Percentiles rank a stretch among this genome's conserved stretches.
Evolutionary conservation across 176 grass and related monocot species (phyloP).

Genomic region (Zoysia pacifica): DNA sequence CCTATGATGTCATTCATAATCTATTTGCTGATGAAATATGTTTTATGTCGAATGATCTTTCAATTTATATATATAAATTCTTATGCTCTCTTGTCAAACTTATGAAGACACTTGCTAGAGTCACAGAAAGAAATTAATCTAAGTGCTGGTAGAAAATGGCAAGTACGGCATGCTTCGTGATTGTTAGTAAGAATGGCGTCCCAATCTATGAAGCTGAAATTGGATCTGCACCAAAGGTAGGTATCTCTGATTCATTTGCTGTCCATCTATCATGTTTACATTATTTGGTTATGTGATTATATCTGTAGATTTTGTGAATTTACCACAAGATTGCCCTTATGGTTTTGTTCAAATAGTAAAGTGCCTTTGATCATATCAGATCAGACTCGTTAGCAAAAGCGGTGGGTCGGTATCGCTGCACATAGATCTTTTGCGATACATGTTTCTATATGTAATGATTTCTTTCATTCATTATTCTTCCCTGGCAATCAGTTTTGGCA

Average conservation of each 20-base stretch:
- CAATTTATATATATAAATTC: background rate
- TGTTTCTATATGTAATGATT: no score
- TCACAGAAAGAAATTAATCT: background rate
- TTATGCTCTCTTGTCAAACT: constrained; percentile 6
- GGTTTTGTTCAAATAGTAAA: constrained; percentile 20
- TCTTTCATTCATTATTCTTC: background rate
- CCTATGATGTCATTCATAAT: background rate
- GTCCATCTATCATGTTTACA: background rate
- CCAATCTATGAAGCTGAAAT: constrained; percentile 88
- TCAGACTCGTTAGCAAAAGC: background rate
- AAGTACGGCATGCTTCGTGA: constrained; percentile 64
- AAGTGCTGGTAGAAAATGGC: constrained; percentile 50
- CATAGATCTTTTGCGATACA: constrained; percentile 1
- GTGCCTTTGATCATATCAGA: background rate
- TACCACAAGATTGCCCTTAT: background rate
- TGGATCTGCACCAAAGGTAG: constrained; percentile 62
- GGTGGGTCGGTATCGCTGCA: no score
- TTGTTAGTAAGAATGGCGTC: constrained; percentile 80
- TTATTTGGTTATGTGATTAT: background rate
- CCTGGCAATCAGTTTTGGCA: background rate
- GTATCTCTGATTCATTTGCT: background rate
- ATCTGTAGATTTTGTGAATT: background rate
- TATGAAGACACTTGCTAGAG: constrained; percentile 21
- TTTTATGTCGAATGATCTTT: background rate
- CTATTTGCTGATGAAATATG: constrained; percentile 10